Conservation (phyloP, 306 rosid genomes). For the Macrotyloma uniflorum region DNA sequence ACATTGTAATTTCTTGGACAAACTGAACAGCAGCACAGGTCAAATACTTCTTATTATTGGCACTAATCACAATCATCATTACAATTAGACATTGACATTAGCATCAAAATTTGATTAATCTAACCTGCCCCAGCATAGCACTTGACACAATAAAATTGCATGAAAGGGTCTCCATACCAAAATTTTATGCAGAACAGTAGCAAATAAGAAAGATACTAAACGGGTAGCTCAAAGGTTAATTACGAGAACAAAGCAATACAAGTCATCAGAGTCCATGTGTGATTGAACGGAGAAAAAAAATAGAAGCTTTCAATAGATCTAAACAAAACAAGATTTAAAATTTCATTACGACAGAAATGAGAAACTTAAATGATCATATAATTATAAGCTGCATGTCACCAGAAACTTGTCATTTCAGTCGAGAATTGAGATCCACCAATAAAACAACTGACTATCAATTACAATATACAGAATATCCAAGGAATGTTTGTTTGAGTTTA, state of each 20-base stretch:
- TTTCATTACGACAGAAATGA: not conserved
- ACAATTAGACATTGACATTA: not conserved
- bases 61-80: not conserved
- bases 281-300: not conserved
- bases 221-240: not conserved
- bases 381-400: not conserved
- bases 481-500: not conserved
- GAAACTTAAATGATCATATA: slow-evolving; percentile 5
- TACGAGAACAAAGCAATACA: not conserved
- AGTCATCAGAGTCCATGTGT: not conserved
- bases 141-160: not conserved
- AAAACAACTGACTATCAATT: slow-evolving; percentile 4
- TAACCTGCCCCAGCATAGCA: not conserved
- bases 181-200: not conserved
- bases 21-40: slow-evolving; percentile 4
- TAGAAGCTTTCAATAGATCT: not conserved
- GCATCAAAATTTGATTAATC: not conserved
- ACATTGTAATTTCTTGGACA: not conserved
- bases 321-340: not conserved
- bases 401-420: slow-evolving; percentile 15
- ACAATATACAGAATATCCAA: not conserved
- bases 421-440: slow-evolving; percentile 19
- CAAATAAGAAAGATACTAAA: not conserved
- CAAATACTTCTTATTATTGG: slow-evolving; percentile 4
- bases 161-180: not conserved